These are phyloP conservation scores for Geoglossum glabrum DNA, from an alignment of 495 filamentous ascomycete species.

Conservation along the genomic window DNA sequence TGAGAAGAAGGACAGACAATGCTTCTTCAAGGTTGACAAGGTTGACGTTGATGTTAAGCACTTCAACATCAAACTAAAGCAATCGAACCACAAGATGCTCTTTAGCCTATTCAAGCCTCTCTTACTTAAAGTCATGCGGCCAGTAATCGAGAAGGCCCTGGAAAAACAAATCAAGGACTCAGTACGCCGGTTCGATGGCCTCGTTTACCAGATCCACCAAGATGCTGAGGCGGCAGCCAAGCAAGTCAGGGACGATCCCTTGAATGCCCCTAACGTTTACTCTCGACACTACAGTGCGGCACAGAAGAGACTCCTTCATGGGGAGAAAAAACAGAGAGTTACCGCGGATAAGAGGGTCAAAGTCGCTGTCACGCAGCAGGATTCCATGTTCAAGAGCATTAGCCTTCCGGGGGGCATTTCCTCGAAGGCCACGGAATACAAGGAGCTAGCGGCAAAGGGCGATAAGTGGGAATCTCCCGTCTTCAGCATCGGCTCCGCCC, in stretches of 20 bases:
- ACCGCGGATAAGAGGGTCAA: constrained; percentile 63
- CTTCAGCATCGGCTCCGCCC: constrained; percentile 70
- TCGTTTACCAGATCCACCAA: constrained; percentile 53
- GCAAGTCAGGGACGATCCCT: constrained; percentile 47
- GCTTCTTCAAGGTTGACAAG: constrained; percentile 89
- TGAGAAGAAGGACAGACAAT: constrained; percentile 50
- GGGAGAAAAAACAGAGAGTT: constrained; percentile 44
- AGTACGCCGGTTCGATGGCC: constrained; percentile 45
- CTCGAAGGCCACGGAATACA: constrained; percentile 88
- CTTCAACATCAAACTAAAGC: constrained; percentile 73
- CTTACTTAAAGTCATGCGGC: constrained; percentile 63
- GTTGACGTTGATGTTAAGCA: constrained; percentile 68
- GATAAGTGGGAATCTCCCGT: constrained; percentile 90
- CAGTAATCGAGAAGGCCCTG: constrained; percentile 64
- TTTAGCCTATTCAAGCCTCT: constrained; percentile 79
- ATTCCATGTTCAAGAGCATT: constrained; percentile 78
- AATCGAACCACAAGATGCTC: constrained; percentile 84
- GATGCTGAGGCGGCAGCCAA: constrained; percentile 58
- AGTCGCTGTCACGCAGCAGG: constrained; percentile 69
- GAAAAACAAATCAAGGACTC: constrained; percentile 75
- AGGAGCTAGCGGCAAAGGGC: constrained; percentile 67
- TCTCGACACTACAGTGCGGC: constrained; percentile 57
- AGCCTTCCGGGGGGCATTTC: constrained; percentile 78
- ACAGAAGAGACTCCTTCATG: constrained; percentile 50
- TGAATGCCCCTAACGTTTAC: constrained; percentile 70